Conservation (phyloP, 108 stramenopile species). For the Mayamaea pseudoterrestris region DNA sequence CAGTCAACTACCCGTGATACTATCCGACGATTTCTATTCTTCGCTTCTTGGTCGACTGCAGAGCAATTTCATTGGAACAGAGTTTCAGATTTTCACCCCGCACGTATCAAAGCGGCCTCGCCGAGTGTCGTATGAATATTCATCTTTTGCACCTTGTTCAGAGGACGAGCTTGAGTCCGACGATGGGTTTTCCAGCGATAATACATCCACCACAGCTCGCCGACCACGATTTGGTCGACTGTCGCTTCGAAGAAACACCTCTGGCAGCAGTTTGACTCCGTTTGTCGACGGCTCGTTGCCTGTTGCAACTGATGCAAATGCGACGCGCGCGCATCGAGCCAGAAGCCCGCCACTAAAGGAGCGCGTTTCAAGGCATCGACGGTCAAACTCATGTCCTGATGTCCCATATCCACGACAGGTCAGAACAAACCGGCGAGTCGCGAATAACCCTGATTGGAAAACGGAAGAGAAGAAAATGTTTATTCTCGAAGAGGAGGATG, state of each 20-base stretch:
- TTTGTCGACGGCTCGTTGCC: background rate
- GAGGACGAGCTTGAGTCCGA: slow-evolving; percentile 26
- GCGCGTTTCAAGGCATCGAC: too few relatives aligned
- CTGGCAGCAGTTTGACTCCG: background rate
- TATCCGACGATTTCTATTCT: slow-evolving; percentile 2
- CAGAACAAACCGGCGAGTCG: slow-evolving; percentile 7
- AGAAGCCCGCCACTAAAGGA: background rate
- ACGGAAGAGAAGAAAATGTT: background rate
- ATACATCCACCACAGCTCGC: too few relatives aligned
- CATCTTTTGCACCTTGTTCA: background rate
- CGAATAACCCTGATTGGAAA: too few relatives aligned
- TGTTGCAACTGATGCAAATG: too few relatives aligned
- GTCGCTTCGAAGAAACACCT: background rate
- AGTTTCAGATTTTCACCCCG: slow-evolving; percentile 69
- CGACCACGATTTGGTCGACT: background rate
- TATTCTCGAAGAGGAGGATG: slow-evolving; percentile 52
- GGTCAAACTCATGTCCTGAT: too few relatives aligned
- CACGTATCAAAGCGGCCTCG: slow-evolving; percentile 1
- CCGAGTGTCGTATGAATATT: background rate
- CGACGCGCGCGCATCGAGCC: too few relatives aligned
- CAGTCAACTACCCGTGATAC: slow-evolving; percentile 5
- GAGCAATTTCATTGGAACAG: slow-evolving; percentile 78
- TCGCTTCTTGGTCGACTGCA: slow-evolving; percentile 51
- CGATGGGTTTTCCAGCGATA: slow-evolving; percentile 16
- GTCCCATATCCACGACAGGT: background rate